phyloP scores from a whole-genome alignment of 2,329 filamentous ascomycete species.

The Venturiaceae sp. region DNA sequence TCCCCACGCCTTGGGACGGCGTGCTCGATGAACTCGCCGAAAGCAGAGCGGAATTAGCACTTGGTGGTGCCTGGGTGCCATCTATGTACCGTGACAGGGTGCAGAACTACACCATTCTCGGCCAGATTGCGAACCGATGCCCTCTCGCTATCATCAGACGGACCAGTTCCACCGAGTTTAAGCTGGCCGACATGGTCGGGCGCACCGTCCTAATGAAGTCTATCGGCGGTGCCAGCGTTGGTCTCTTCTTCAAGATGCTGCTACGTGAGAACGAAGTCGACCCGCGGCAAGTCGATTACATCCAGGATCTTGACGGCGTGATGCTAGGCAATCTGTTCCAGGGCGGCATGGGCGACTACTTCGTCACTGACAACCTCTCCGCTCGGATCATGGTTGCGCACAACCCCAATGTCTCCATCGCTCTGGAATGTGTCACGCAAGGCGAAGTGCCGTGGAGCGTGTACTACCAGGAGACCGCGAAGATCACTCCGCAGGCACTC shows the following conservation, averaged over 20 bases:
- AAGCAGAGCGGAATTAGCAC: conserved; percentile 14
- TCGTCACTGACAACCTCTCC: conserved; percentile 13
- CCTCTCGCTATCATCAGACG: conserved; percentile 13
- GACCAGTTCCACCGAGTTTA: conserved; percentile 8
- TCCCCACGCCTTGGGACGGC: conserved; percentile 18
- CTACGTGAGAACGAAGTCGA: conserved; percentile 14
- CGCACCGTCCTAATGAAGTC: conserved; percentile 15
- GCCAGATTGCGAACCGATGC: conserved; percentile 13
- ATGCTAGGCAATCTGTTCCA: conserved; percentile 15
- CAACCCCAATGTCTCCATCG: conserved; percentile 12
- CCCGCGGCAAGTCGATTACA: conserved; percentile 10
- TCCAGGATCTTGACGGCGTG: conserved; percentile 14
- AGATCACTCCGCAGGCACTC: conserved; percentile 10
- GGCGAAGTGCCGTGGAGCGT: conserved; percentile 15
- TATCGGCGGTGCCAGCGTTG: conserved; percentile 13
- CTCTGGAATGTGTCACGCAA: conserved; percentile 12
- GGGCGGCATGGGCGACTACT: conserved; percentile 15
- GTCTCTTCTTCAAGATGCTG: conserved; percentile 16
- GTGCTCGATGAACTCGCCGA: conserved; percentile 16
- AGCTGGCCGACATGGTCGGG: conserved; percentile 10
- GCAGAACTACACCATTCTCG: conserved; percentile 13
- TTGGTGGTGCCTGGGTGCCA: conserved; percentile 15
- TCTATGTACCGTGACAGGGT: conserved; percentile 13
- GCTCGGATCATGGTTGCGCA: conserved; percentile 11
- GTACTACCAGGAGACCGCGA: conserved; percentile 13